phyloP scores from a whole-genome alignment of 2,329 filamentous ascomycete genomes.

The Gaeumannomyces sp. region DNA sequence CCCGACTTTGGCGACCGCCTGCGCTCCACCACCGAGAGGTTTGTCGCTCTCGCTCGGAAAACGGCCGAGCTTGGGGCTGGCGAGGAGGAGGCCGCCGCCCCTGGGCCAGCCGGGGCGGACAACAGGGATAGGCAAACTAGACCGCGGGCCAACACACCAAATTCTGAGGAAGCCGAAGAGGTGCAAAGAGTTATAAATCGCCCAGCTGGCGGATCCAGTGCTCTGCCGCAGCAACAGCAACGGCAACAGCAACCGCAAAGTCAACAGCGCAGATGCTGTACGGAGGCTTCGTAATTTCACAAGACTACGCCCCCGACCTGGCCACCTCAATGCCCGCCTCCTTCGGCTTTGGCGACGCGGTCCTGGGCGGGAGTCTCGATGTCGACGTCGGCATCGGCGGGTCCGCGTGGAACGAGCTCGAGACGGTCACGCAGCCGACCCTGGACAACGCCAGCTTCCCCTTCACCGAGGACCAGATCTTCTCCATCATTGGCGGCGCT shows the following conservation, averaged over 20 bases:
- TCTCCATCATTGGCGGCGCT: not conserved
- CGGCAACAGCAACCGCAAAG: slow-evolving; percentile 6
- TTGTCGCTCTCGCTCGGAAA: slow-evolving; percentile 48
- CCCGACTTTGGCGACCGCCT: slow-evolving; percentile 54
- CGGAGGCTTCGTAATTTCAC: slow-evolving; percentile 21
- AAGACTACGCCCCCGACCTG: slow-evolving; percentile 15
- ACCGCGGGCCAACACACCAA: no score
- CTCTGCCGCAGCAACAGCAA: not conserved
- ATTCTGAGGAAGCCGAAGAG: not conserved
- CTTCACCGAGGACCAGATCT: slow-evolving; percentile 20
- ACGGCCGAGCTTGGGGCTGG: slow-evolving; percentile 33
- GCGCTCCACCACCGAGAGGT: slow-evolving; percentile 48
- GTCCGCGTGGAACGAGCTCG: slow-evolving; percentile 27
- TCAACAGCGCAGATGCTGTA: not conserved
- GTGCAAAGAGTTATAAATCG: not conserved
- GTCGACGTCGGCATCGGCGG: not conserved
- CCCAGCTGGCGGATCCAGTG: not conserved
- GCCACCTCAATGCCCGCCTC: slow-evolving; percentile 9
- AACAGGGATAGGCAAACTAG: not conserved
- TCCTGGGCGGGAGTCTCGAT: not conserved
- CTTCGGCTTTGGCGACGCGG: slow-evolving; percentile 10
- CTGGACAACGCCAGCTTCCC: slow-evolving; percentile 49
- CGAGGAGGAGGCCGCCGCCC: slow-evolving; percentile 17
- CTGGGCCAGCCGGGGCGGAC: not conserved
- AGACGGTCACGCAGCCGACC: slow-evolving; percentile 46